These are phyloP conservation scores for Alternaria tenuissima DNA, from an alignment of 2,329 filamentous ascomycete species.

Conservation along the genomic window DNA sequence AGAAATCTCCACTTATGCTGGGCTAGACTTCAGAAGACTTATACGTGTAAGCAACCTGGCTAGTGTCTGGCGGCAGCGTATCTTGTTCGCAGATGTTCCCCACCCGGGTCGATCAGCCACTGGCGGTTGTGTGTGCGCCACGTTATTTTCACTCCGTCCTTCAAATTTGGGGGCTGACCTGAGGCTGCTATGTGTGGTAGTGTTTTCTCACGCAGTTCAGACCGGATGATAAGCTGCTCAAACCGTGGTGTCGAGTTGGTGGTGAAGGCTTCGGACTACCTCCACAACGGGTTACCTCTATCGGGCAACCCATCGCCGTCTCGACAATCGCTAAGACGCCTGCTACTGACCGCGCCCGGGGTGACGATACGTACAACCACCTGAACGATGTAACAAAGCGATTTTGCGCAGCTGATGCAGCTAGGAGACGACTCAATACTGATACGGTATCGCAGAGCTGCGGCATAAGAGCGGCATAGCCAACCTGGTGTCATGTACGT, in stretches of 20 bases:
- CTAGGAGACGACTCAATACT: not conserved
- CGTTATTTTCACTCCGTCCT: not conserved
- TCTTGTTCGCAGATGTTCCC: not conserved
- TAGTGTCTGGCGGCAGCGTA: constrained; percentile 3
- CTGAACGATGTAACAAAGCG: not conserved
- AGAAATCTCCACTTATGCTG: not conserved
- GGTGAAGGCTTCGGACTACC: constrained; percentile 43
- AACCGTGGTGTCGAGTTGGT: not conserved
- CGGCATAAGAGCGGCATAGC: constrained; percentile 1
- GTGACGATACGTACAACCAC: not conserved
- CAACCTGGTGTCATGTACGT: not conserved
- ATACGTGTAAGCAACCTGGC: not conserved
- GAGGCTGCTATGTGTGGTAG: not conserved
- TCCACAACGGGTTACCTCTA: constrained; percentile 37
- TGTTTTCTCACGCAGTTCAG: not conserved
- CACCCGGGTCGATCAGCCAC: constrained; percentile 5
- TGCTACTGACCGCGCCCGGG: not conserved
- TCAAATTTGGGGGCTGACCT: not conserved
- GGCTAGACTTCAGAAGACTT: not conserved
- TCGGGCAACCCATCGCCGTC: constrained; percentile 25
- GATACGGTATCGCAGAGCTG: not conserved
- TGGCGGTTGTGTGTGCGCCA: not conserved
- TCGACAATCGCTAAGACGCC: constrained; percentile 15
- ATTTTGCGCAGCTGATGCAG: not conserved
- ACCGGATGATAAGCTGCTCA: not conserved